Evolutionary conservation across 257 asterid species (phyloP).

Genomic region (Penstemon davidsonii): DNA sequence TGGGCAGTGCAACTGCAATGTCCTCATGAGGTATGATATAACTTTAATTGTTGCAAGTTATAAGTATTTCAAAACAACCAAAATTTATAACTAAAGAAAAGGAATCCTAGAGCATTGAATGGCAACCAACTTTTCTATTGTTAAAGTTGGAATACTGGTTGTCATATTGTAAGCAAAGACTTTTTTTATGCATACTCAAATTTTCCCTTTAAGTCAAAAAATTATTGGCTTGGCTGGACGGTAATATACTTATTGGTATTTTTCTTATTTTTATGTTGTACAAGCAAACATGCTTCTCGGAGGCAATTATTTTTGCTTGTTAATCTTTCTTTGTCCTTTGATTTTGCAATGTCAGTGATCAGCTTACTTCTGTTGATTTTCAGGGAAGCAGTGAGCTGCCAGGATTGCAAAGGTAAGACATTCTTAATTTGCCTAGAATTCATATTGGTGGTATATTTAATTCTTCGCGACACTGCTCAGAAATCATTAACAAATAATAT

Average conservation of each 20-base stretch:
- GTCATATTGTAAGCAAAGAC: constrained; percentile 15
- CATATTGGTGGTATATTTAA: constrained; percentile 19
- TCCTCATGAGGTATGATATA: constrained; percentile 59
- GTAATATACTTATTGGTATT: constrained; percentile 1
- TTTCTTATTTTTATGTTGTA: constrained; percentile 10
- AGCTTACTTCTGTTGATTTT: constrained; percentile 35
- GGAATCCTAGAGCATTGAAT: constrained; percentile 21
- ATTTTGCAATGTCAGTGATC: constrained; percentile 32
- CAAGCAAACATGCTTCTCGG: neutral
- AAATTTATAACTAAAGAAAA: neutral
- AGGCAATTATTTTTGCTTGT: constrained; percentile 13
- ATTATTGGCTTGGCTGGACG: constrained; percentile 11
- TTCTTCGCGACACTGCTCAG: constrained; percentile 18
- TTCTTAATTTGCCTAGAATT: constrained; percentile 13
- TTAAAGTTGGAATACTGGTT: constrained; percentile 6
- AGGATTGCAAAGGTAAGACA: constrained; percentile 71
- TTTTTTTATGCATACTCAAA: constrained; percentile 12
- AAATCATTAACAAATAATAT: constrained; percentile 12
- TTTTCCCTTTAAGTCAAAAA: neutral
- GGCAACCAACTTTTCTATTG: neutral
- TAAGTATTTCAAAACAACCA: neutral
- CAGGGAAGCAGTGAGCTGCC: constrained; percentile 94
- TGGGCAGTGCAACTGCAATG: constrained; percentile 78
- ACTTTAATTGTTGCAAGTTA: constrained; percentile 12
- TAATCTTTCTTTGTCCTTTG: neutral